Conservation (phyloP, 352 stramenopile species). For the Pythium rishiriense region DNA sequence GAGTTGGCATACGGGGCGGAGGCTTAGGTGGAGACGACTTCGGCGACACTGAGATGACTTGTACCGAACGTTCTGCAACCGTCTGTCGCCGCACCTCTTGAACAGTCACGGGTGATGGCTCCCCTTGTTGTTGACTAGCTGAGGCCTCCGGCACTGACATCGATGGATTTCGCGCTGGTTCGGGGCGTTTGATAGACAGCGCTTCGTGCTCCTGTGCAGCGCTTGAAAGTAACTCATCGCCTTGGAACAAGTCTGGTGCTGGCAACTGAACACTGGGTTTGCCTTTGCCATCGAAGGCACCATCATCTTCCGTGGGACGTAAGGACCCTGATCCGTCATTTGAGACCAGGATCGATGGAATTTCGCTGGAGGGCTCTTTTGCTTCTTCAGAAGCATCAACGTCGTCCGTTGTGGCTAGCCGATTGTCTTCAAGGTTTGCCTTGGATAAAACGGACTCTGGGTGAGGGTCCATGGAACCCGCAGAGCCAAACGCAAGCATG, state of each 20-base stretch:
- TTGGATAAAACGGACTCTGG: background rate
- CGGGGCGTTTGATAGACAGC: background rate
- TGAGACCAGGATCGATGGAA: too few relatives aligned
- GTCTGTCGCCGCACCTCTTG: slow-evolving; percentile 12
- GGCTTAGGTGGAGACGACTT: slow-evolving; percentile 14
- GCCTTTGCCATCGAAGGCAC: too few relatives aligned
- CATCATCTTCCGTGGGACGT: too few relatives aligned
- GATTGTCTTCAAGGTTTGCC: background rate
- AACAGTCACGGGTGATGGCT: slow-evolving; percentile 14
- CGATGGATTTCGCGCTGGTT: background rate
- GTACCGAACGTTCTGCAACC: slow-evolving; percentile 12
- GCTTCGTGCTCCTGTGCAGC: background rate
- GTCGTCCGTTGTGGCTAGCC: background rate
- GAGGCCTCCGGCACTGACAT: background rate
- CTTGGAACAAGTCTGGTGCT: too few relatives aligned
- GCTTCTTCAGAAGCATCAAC: too few relatives aligned
- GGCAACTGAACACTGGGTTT: too few relatives aligned
- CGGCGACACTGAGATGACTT: slow-evolving; percentile 14
- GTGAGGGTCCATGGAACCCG: too few relatives aligned
- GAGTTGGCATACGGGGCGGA: background rate
- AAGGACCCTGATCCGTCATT: too few relatives aligned
- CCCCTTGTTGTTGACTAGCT: background rate
- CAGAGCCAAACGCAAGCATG: slow-evolving; percentile 33
- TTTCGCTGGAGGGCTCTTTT: too few relatives aligned
- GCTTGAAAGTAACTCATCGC: too few relatives aligned